Evolutionary conservation across 495 filamentous ascomycete species (phyloP), one percentile per base, ranked within the genome.

Genomic region (Baudoinia panamericana): DNA sequence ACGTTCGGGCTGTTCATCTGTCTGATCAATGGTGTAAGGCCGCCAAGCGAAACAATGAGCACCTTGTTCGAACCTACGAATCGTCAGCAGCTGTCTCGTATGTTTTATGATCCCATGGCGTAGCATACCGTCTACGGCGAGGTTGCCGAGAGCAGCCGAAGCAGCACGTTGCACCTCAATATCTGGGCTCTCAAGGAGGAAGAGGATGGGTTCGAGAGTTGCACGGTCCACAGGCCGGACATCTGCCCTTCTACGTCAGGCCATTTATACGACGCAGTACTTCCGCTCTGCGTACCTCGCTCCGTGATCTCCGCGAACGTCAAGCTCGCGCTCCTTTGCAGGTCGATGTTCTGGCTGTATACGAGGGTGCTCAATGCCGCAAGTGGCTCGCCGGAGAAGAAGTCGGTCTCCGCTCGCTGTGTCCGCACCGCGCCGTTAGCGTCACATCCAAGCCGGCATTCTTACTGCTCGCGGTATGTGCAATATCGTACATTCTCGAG

Each of bases 1-100:
- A 97, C 90, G 52, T 97, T 97, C n/a, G 79, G 75, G 28, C 88
- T 95, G 69, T 85, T 85, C 90, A 97, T 97, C 62, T 96, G 92
- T 33, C 82, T 79, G 63, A 97, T 97, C 36, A 97, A 72, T 37
- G 92, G 90, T 28, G 74, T 72, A 49, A 97, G 72, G 24, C 90
- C 90, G 52, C 87, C 87, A 10, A 97, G 76, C 30, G 79, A 70
- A 45, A 97, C 90, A 45, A 97, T 96, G 53, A 84, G 66, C 50
- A 96, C 86, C 58, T 97, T 97, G 69, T 97, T 97, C 53, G 94
- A 86, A 50, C 80, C 90, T 95, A 50, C n/a, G 39, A 20, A 29
- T 10, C 20, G 63, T 83, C 57, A 80, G 72, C 54, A n/a, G n/a
- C n/a, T n/a, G n/a, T n/a, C 33, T 49, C 12, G 22, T 39, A 28